Percentiles rank a stretch among this genome's conserved stretches.
Evolutionary conservation across 2,329 filamentous ascomycete species (phyloP).

Genomic region (Hymenoscyphus albidus): DNA sequence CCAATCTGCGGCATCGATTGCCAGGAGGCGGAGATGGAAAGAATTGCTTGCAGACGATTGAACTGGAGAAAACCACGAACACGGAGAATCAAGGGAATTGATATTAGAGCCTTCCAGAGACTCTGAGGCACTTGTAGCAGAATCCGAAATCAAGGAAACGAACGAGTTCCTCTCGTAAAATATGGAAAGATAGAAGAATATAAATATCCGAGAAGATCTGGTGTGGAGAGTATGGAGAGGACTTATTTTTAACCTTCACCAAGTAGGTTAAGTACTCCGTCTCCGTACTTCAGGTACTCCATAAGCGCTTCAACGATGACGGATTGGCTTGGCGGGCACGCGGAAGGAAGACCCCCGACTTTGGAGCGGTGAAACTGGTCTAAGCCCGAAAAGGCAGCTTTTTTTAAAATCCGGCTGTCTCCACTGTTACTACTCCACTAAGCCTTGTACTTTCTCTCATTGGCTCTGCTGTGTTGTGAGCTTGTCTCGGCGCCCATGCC

Average conservation of each 20-base stretch:
- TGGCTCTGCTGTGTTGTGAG: not conserved
- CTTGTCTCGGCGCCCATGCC: not conserved
- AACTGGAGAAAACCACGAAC: not conserved
- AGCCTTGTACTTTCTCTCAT: not conserved
- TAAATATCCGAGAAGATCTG: not conserved
- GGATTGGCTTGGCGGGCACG: slow-evolving; percentile 1
- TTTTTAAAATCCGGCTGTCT: not conserved
- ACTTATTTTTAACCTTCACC: slow-evolving; percentile 1
- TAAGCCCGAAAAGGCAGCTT: not conserved
- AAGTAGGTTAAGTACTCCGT: too few species aligned
- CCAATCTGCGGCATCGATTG: too few species aligned
- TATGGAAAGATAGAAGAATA: not conserved
- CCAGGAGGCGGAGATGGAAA: too few species aligned
- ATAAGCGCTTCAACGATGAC: not conserved
- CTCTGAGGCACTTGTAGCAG: not conserved
- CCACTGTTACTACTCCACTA: not conserved
- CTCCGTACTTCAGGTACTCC: too few species aligned
- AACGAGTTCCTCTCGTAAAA: not conserved
- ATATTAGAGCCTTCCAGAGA: not conserved
- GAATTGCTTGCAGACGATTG: not conserved
- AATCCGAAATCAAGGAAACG: not conserved
- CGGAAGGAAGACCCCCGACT: not conserved
- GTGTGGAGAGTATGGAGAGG: not conserved
- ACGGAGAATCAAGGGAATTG: not conserved
- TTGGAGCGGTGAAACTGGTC: not conserved